These are phyloP conservation scores for Kandelia obovata DNA, from an alignment of 345 rosid species.

Conservation along the genomic window DNA sequence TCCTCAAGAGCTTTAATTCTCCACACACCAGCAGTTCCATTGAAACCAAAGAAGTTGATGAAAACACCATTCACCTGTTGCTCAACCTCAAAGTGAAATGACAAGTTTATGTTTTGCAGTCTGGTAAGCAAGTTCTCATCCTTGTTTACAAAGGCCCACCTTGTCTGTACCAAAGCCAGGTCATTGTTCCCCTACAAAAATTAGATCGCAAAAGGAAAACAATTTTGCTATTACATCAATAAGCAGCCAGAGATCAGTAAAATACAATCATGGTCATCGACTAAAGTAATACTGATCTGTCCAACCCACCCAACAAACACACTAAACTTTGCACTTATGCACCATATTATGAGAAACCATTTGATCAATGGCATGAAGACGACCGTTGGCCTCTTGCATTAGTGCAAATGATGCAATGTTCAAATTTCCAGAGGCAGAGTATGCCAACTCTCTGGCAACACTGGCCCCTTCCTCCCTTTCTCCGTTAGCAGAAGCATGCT, in stretches of 20 bases:
- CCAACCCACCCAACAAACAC: not conserved
- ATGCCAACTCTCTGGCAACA: not conserved
- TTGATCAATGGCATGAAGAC: not conserved
- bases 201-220: not conserved
- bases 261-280: not conserved
- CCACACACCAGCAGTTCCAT: slow-evolving; percentile 97
- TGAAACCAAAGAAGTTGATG: slow-evolving; percentile 83
- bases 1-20: slow-evolving; percentile 85
- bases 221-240: not conserved
- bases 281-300: not conserved
- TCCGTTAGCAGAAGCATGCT: not conserved
- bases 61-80: slow-evolving; percentile 88
- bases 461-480: not conserved
- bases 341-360: not conserved
- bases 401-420: not conserved
- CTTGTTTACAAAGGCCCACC: slow-evolving; percentile 91
- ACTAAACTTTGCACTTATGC: not conserved
- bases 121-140: slow-evolving; percentile 90
- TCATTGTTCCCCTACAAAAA: slow-evolving; percentile 62
- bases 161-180: slow-evolving; percentile 74
- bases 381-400: not conserved
- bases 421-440: not conserved
- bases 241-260: not conserved
- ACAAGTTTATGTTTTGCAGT: slow-evolving; percentile 79
- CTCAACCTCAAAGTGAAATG: slow-evolving; percentile 91